A percentile compares a stretch with the other conserved stretches of the same genome.
These are phyloP conservation scores for Phyllosticta paracitricarpa DNA, from an alignment of 2,329 filamentous ascomycete species.

Conservation along the genomic window DNA sequence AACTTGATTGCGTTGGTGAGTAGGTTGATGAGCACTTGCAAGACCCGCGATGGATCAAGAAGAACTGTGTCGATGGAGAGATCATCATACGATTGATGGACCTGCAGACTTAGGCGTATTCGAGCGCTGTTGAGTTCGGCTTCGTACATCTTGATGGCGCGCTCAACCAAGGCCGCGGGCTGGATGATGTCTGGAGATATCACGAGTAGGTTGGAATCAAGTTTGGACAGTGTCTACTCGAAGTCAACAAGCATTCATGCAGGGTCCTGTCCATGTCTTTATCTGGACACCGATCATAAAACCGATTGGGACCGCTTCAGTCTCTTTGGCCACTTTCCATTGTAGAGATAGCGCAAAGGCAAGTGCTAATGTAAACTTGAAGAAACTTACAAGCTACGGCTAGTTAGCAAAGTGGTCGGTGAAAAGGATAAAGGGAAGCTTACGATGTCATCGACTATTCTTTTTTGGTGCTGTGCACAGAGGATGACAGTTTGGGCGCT, in stretches of 20 bases:
- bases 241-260: neutral
- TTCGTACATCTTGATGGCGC: slow-evolving; percentile 18
- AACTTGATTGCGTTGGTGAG: slow-evolving; percentile 26
- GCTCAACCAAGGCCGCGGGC: slow-evolving; percentile 14
- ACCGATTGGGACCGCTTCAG: neutral
- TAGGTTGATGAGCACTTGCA: slow-evolving; percentile 21
- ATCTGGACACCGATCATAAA: neutral
- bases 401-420: neutral
- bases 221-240: slow-evolving; percentile 4
- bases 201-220: slow-evolving; percentile 17
- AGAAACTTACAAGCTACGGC: neutral
- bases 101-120: slow-evolving; percentile 11
- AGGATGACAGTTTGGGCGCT: slow-evolving; percentile 19
- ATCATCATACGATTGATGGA: slow-evolving; percentile 12
- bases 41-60: slow-evolving; percentile 12
- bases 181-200: slow-evolving; percentile 15
- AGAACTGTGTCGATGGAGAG: slow-evolving; percentile 13
- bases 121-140: slow-evolving; percentile 14
- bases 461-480: slow-evolving; percentile 26
- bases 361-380: neutral
- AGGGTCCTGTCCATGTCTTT: too few relatives aligned
- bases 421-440: neutral
- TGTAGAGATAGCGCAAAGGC: neutral
- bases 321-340: neutral
- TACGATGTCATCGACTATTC: slow-evolving; percentile 16